Conservation (phyloP, 108 stramenopile genomes). For the Hondaea fermentalgiana region DNA sequence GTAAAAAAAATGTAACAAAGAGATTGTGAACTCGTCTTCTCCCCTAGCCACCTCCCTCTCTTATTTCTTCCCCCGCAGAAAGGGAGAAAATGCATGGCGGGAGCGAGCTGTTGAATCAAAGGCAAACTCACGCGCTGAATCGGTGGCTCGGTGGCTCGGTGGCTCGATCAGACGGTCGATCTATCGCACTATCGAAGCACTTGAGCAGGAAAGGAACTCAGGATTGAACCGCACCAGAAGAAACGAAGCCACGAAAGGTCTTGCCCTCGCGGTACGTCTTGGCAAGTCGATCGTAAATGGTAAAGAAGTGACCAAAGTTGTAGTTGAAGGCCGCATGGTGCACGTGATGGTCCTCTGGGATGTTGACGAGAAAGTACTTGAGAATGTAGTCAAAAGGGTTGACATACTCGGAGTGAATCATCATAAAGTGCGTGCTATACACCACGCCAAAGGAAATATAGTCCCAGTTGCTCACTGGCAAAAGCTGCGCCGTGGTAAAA, state of each 20-base stretch:
- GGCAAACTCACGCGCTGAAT: too few relatives aligned
- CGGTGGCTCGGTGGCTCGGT: too few relatives aligned
- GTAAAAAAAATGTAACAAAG: too few relatives aligned
- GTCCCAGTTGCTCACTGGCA: conserved; percentile 73
- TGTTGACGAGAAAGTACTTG: neutral
- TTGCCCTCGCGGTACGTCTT: conserved; percentile 61
- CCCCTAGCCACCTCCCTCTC: too few relatives aligned
- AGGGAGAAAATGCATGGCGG: too few relatives aligned
- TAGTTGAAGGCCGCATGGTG: conserved; percentile 87
- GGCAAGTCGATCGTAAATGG: conserved; percentile 71
- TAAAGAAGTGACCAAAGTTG: conserved; percentile 87
- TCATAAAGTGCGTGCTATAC: conserved; percentile 9
- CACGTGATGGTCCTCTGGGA: conserved; percentile 68
- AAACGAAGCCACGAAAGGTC: neutral
- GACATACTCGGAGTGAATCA: neutral
- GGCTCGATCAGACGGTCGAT: too few relatives aligned
- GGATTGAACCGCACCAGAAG: neutral
- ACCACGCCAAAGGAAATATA: neutral
- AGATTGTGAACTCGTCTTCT: too few relatives aligned
- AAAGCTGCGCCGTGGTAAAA: conserved; percentile 63
- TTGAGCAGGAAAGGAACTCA: too few relatives aligned
- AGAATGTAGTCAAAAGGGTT: neutral
- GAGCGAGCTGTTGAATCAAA: too few relatives aligned
- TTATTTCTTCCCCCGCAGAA: too few relatives aligned
- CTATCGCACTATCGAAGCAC: too few relatives aligned